Evolutionary conservation across 1,284 basidiomycete genomes (phyloP), one percentile per base, ranked within the genome.

Genomic region (Microbotryomycetes sp.): DNA sequence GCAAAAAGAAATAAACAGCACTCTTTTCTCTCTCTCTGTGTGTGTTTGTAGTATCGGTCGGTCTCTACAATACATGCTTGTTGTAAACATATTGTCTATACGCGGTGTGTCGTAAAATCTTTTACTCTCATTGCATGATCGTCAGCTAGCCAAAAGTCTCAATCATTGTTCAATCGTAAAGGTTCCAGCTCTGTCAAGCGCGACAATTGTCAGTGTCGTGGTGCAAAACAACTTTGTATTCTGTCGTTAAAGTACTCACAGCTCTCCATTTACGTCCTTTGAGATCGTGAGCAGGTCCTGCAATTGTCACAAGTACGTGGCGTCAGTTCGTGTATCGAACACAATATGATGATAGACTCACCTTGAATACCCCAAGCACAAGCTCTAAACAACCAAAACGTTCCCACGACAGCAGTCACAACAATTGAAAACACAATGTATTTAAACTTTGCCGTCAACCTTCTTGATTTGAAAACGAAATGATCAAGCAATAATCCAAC

Each of bases 351-450:
- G 30, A 22, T 6, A 4, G 4, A 3, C 52, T 5, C 52, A 54
- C 66, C 66, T 16, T 68, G 57, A 28, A 68, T 68, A 0, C 94
- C 94, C 74, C 90, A 92, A 0, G 90, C 88, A 48, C 93, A 78
- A 26, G 84, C 86, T 65, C 82, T 86, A 80, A 97, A 97, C 91
- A 90, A 97, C 88, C 88, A 92, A 80, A 96, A 97, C 60, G 83
- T 84, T 28, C 79, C 79, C 4, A 94, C 72, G 60, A 97, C 83
- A n/a, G 80, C 70, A 22, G 79, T 79, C 0, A 83, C 80, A 54
- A 82, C 77, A 4, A 85, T 67, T 0, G 81, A 82, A 74, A 97
- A 98, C 56, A 80, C 79, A 56, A 88, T 83, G 56, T 80, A 77
- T 75, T 94, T 96, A 30, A 84, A 84, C 46, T 78, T 77, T 6